Base-by-base conservation (phyloP, 2,329 filamentous ascomycete species). In the Microcera coccophila region DNA sequence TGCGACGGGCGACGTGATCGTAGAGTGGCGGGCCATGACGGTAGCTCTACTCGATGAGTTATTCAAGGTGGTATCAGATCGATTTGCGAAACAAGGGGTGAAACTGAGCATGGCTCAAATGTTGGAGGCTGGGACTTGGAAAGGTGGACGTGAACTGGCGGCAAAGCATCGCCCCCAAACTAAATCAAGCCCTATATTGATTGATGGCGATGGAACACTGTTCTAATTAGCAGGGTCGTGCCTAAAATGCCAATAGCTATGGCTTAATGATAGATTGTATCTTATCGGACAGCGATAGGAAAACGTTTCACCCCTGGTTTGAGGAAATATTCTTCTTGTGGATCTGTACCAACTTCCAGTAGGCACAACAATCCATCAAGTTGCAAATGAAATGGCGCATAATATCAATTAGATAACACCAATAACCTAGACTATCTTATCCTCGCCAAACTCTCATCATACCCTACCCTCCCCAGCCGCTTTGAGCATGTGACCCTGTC, bases 141-240 rank as follows among this genome's bases (percentile, higher is more conserved):
- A 78, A 48, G 85, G 84, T 53, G 87, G 87, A 42, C 76, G 87
- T 62, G 87, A 91, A 68, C 74, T 91, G 57, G 87, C 87, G 38
- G 87, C 90, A 61, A 81, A 89, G 42, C 83, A 79, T 34, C 74
- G 87, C 44, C 87, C 87, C 14, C 84, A 87, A 57, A 91, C 87
- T 11, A 88, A 85, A 67, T 85, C 87, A 52, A 87, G 87, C 41
- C 87, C 87, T 11, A 90, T 93, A 61, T 81, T 90, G 72, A 89
- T 90, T 55, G 69, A 84, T 44, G 87, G 85, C 48, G 87, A 91
- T 63, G 87, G 87, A 49, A 91, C 87, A 22, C 80, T 91, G 52
- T 90, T 90, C 64, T 90, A 78, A 32, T 28, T 9, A 14, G 24
- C 24, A n/a, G n/a, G n/a, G n/a, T n/a, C n/a, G n/a, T n/a, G n/a